Base-by-base conservation (phyloP, 108 stramenopile genomes). In the Nannochloropsis gaditana region DNA sequence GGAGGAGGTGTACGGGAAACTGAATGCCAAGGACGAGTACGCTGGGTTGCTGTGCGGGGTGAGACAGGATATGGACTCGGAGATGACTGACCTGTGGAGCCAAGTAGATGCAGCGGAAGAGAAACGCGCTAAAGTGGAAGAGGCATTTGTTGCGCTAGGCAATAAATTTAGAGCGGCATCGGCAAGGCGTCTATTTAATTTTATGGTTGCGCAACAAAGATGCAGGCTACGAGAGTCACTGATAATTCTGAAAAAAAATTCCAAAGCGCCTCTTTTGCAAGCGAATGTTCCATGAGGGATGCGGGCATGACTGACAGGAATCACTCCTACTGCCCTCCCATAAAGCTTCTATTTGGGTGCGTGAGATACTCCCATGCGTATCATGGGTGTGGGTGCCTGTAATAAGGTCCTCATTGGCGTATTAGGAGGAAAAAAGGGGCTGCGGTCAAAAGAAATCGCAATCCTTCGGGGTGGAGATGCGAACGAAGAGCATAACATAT, bases 181-280 rank as follows among this genome's bases (percentile, higher is more conserved):
- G 82, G 59, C 59, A 73, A 73, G 59, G n/a, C 59, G 59, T n/a
- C n/a, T 73, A 6, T 73, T 73, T 3, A 73, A 73, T 73, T 73
- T 73, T 8, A 73, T 73, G 59, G 59, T 73, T 2, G n/a, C 19
- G 8, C 59, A 73, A n/a, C 59, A 73, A 2, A 73, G n/a, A 4
- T n/a, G n/a, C n/a, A 73, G 59, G 59, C n/a, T 73, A n/a, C 15
- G 59, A 73, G 59, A 73, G 59, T n/a, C 59, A n/a, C n/a, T 73
- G 8, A 73, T 73, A 6, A 73, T 73, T 73, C n/a, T 73, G 59
- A 73, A 73, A n/a, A 73, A 73, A 73, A 73, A 73, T 73, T 15
- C 59, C 59, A 73, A 73, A n/a, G 59, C 59, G 59, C 59, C 82
- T n/a, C 82, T 43, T 41, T n/a, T 15, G 43, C 11, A 15, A 43